Evolutionary conservation across 371 early-diverging fungal genomes (phyloP).

Genomic region (Mortierella polycephala): DNA sequence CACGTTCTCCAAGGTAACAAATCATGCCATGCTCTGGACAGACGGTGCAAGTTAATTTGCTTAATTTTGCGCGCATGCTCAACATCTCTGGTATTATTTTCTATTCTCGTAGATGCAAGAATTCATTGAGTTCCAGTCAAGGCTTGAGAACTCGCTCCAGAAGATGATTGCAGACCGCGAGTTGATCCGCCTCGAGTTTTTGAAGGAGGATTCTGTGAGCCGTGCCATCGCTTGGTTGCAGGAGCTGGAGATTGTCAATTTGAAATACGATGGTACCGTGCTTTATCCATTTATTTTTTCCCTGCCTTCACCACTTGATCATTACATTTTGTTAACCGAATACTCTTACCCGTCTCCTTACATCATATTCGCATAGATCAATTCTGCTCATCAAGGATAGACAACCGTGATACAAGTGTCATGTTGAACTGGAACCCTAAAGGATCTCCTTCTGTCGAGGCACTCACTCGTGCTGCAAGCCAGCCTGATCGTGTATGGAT

Average conservation of each 20-base stretch:
- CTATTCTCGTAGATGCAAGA: slow-evolving; percentile 71
- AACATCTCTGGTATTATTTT: neutral
- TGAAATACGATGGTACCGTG: slow-evolving; percentile 61
- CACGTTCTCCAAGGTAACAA: slow-evolving; percentile 85
- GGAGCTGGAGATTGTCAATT: slow-evolving; percentile 62
- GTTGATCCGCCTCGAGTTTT: slow-evolving; percentile 66
- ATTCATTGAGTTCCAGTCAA: slow-evolving; percentile 82
- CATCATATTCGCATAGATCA: slow-evolving; percentile 16
- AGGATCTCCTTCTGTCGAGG: slow-evolving; percentile 55
- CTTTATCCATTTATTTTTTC: neutral
- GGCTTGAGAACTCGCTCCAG: slow-evolving; percentile 80
- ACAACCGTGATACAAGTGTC: slow-evolving; percentile 74
- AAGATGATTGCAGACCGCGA: slow-evolving; percentile 68
- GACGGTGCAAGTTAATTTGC: neutral
- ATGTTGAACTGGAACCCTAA: slow-evolving; percentile 65
- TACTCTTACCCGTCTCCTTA: neutral
- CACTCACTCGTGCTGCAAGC: slow-evolving; percentile 54
- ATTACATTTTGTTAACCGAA: neutral
- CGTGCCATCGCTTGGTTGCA: slow-evolving; percentile 66
- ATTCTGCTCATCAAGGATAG: slow-evolving; percentile 57
- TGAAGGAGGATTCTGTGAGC: slow-evolving; percentile 64
- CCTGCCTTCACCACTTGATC: neutral
- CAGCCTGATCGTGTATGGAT: slow-evolving; percentile 53
- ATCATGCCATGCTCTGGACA: neutral
- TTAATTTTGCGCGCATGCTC: neutral